These are phyloP conservation scores for Aspergillus melleus DNA, from an alignment of 2,329 filamentous ascomycete genomes.

Conservation along the genomic window DNA sequence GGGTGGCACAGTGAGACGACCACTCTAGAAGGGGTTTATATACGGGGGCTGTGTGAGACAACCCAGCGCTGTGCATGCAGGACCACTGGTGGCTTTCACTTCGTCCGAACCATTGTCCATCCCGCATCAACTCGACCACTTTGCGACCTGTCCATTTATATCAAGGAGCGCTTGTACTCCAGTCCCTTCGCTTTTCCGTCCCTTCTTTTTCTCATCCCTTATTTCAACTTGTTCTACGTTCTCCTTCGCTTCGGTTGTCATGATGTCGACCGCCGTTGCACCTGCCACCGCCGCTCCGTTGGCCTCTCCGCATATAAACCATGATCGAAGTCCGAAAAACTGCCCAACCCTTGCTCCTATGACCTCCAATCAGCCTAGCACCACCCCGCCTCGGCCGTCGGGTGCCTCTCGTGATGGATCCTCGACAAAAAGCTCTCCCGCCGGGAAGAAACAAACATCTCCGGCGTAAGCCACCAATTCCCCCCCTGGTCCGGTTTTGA, in stretches of 20 bases:
- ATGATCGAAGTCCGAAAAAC: conserved; percentile 46
- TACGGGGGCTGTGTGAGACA: conserved; percentile 5
- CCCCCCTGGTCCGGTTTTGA: background rate
- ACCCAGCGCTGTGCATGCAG: background rate
- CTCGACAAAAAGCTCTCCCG: conserved; percentile 31
- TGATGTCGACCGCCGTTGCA: conserved; percentile 52
- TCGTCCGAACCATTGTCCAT: background rate
- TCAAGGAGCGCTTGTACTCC: background rate
- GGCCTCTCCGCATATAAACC: conserved; percentile 44
- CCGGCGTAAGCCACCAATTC: conserved; percentile 48
- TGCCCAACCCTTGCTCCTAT: conserved; percentile 44
- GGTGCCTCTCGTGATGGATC: conserved; percentile 36
- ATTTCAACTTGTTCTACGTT: background rate
- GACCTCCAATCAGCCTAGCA: conserved; percentile 32
- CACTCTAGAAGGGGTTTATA: conserved; percentile 9
- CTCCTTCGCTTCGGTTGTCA: conserved; percentile 6
- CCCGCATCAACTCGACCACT: background rate
- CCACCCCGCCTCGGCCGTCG: conserved; percentile 35
- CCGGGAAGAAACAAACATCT: conserved; percentile 40
- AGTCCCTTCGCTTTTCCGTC: background rate
- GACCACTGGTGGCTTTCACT: background rate
- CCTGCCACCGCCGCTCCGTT: conserved; percentile 45
- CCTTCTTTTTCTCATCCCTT: background rate
- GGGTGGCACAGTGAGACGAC: conserved; percentile 10
- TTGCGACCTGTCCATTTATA: background rate